Evolutionary conservation across 441 rosid genomes (phyloP).

Genomic region (Theobroma grandiflorum): DNA sequence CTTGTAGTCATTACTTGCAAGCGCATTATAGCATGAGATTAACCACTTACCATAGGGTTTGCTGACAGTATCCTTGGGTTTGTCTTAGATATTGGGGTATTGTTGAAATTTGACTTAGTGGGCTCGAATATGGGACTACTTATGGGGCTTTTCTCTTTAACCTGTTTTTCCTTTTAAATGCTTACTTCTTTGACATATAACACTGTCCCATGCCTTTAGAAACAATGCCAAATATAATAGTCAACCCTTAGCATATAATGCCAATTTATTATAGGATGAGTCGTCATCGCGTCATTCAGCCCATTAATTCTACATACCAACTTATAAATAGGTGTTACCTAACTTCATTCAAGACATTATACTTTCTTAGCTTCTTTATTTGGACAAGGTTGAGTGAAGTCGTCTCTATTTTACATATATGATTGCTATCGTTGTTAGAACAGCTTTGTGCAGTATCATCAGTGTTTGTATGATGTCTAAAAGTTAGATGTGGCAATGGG

Average conservation of each 20-base stretch:
- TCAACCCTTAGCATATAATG: not conserved
- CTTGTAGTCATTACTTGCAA: not conserved
- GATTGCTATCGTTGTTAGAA: not conserved
- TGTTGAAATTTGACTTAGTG: not conserved
- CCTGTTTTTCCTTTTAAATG: not conserved
- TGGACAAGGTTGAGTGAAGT: not conserved
- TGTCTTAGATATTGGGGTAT: not conserved
- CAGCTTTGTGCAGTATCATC: not conserved
- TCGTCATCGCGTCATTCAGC: not conserved
- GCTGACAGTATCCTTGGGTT: not conserved
- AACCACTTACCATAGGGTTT: not conserved
- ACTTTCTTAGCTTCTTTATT: not conserved
- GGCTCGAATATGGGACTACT: not conserved
- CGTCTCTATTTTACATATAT: not conserved
- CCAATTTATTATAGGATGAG: not conserved
- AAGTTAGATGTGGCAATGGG: not conserved
- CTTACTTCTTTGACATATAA: not conserved
- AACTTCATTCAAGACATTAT: not conserved
- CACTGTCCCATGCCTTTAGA: not conserved
- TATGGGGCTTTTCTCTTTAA: not conserved
- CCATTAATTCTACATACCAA: not conserved
- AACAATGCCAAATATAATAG: not conserved
- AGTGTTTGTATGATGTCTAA: not conserved
- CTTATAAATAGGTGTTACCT: not conserved
- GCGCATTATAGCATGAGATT: not conserved